Conservation (phyloP, 2,329 filamentous ascomycete species). For the Dactylella cylindrospora region DNA sequence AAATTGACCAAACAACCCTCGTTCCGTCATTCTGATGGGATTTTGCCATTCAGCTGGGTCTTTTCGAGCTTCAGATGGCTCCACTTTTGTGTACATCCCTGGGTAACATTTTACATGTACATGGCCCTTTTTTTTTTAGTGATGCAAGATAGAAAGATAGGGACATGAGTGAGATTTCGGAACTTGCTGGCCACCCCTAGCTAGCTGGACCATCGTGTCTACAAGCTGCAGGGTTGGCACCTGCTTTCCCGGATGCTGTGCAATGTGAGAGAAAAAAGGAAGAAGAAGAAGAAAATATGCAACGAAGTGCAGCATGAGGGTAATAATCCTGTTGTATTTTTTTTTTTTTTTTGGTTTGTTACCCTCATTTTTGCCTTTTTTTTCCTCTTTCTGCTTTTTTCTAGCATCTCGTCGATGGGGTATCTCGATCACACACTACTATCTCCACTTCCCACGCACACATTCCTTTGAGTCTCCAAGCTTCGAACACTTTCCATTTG, state of each 20-base stretch:
- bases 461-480: constrained; percentile 13
- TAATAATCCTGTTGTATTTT: constrained; percentile 6
- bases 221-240: not conserved
- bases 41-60: constrained; percentile 18
- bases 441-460: constrained; percentile 29
- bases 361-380: constrained; percentile 1
- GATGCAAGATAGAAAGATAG: constrained; percentile 22
- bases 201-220: constrained; percentile 16
- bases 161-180: constrained; percentile 15
- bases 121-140: too few species aligned
- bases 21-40: constrained; percentile 18
- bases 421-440: constrained; percentile 24
- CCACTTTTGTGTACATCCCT: constrained; percentile 21
- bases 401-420: too few species aligned
- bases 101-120: too few species aligned
- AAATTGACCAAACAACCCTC: constrained; percentile 10
- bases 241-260: too few species aligned
- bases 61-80: not conserved
- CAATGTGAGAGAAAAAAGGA: not conserved
- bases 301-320: constrained; percentile 13
- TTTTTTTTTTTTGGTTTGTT: too few species aligned
- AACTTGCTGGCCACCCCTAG: constrained; percentile 11
- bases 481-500: constrained; percentile 7
- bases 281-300: not conserved
- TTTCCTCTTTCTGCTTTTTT: constrained; percentile 2